phyloP scores from a whole-genome alignment of 352 stramenopile species.

The Phytophthora tubulina region DNA sequence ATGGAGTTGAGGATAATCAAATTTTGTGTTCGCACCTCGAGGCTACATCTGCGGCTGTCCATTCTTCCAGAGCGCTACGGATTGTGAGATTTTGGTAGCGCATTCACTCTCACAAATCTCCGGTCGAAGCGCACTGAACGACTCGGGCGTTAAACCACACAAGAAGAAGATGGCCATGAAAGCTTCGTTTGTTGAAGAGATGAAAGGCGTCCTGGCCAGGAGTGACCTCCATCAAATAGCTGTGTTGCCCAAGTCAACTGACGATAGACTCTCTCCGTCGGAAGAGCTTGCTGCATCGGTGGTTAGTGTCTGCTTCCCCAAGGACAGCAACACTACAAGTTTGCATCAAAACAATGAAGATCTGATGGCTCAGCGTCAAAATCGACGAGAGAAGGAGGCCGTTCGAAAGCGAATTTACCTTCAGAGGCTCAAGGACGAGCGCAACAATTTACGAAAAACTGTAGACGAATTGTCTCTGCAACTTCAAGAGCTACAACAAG shows the following conservation, averaged over 20 bases:
- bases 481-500: constrained; percentile 14
- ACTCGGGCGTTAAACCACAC: not conserved
- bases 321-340: not conserved
- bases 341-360: not conserved
- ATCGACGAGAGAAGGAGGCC: constrained; percentile 27
- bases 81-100: no score
- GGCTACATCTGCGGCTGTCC: no score
- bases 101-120: constrained; percentile 2
- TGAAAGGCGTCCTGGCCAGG: not conserved
- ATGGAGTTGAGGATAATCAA: no score
- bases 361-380: not conserved
- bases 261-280: not conserved
- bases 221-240: not conserved
- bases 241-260: not conserved
- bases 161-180: not conserved
- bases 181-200: not conserved
- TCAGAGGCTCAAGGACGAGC: constrained; percentile 24
- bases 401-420: constrained; percentile 27
- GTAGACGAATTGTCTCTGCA: constrained; percentile 22
- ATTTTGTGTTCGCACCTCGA: no score
- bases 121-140: no score
- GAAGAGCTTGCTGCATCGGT: constrained; percentile 1
- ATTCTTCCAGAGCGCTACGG: no score
- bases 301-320: not conserved
- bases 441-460: constrained; percentile 8